Conservation (phyloP, 805 yeast species). For the Candida arabinofermentans region DNA sequence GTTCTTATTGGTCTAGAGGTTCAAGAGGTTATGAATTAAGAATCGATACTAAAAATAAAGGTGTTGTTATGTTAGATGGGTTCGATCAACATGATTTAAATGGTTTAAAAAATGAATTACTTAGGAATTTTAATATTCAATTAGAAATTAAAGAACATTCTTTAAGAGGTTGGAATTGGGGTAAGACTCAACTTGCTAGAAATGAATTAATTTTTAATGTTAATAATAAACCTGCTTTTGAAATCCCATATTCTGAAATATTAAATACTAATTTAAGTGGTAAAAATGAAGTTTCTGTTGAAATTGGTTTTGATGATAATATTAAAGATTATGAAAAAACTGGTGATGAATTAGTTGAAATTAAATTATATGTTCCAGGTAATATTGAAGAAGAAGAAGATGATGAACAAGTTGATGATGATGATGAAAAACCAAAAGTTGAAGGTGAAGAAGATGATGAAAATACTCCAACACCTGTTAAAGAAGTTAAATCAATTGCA, state of each 20-base stretch:
- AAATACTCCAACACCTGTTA: conserved; percentile 26
- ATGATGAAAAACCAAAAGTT: conserved; percentile 14
- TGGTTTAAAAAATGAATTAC: conserved; percentile 77
- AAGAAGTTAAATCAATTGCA: conserved; percentile 59
- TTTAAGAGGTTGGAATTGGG: conserved; percentile 99
- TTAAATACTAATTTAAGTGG: conserved; percentile 86
- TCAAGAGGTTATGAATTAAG: conserved; percentile 87
- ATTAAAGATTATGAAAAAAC: conserved; percentile 54
- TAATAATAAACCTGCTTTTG: conserved; percentile 86
- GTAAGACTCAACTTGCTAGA: conserved; percentile 85
- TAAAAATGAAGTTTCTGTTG: conserved; percentile 90
- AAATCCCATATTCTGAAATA: conserved; percentile 77
- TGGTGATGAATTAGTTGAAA: conserved; percentile 94
- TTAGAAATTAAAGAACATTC: conserved; percentile 89
- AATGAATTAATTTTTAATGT: conserved; percentile 85
- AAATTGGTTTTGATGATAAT: conserved; percentile 52
- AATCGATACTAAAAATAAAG: conserved; percentile 83
- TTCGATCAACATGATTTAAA: conserved; percentile 82
- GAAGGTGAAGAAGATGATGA: conserved; percentile 33
- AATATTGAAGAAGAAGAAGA: conserved; percentile 48
- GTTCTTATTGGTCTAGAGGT: conserved; percentile 90
- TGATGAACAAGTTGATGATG: conserved; percentile 19
- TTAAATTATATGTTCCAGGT: conserved; percentile 94
- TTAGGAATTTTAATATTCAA: conserved; percentile 64
- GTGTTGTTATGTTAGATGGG: conserved; percentile 87